Conservation (phyloP, 371 early-diverging fungal species). For the Batrachochytrium dendrobatidis region DNA sequence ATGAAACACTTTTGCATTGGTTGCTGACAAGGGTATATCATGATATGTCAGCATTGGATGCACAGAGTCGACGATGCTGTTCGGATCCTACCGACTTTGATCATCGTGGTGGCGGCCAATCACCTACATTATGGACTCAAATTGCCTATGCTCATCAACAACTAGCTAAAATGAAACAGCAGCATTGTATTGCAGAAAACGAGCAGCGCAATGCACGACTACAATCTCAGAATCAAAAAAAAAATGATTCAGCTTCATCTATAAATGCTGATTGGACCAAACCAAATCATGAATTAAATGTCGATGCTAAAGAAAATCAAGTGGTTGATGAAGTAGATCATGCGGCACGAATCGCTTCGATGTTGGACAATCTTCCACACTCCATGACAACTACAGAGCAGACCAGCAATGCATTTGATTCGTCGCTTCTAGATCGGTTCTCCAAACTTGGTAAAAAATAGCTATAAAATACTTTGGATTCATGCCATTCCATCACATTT, state of each 20-base stretch:
- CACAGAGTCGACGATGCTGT: too few species aligned
- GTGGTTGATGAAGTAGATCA: not conserved
- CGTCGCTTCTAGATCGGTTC: too few species aligned
- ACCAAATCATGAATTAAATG: not conserved
- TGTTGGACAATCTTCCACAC: not conserved
- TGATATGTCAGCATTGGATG: not conserved
- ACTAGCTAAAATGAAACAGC: too few species aligned
- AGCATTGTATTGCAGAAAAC: not conserved
- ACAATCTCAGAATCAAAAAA: not conserved
- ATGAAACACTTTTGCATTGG: not conserved
- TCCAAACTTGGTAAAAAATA: too few species aligned
- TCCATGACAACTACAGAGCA: not conserved
- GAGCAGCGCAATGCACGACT: not conserved
- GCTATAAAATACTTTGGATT: too few species aligned
- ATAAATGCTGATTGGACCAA: not conserved
- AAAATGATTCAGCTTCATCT: not conserved
- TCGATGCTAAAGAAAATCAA: constrained; percentile 1
- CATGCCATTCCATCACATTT: too few species aligned
- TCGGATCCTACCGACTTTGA: too few species aligned
- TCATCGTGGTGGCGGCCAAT: too few species aligned
- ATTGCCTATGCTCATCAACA: too few species aligned
- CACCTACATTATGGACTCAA: too few species aligned
- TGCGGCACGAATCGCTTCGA: not conserved
- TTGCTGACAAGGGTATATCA: not conserved
- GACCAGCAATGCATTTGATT: too few species aligned